A percentile compares a stretch with the other conserved stretches of the same genome.
These are phyloP conservation scores for Phytophthora melonis DNA, from an alignment of 352 stramenopile species.

Conservation along the genomic window DNA sequence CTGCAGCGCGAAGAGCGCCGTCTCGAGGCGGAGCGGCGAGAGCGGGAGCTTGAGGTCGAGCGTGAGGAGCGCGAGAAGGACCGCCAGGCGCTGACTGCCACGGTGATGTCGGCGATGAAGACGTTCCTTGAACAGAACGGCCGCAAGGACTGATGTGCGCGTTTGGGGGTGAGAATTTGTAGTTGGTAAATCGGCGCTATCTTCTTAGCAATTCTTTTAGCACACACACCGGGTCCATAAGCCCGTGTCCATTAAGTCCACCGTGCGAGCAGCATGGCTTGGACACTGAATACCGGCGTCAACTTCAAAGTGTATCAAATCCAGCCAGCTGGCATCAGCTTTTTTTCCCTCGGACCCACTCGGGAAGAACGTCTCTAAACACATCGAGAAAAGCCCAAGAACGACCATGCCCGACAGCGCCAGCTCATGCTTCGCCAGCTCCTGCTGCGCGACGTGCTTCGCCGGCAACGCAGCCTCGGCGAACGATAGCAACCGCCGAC, in stretches of 20 bases:
- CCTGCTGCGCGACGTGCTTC: conserved; percentile 35
- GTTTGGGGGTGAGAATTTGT: conserved; percentile 14
- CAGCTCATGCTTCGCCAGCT: conserved; percentile 29
- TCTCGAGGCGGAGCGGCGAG: conserved; percentile 36
- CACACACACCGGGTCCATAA: neutral
- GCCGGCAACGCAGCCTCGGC: conserved; percentile 7
- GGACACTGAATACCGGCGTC: conserved; percentile 8
- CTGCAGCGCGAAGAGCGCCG: conserved; percentile 44
- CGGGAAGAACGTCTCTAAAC: conserved; percentile 27
- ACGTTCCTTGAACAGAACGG: conserved; percentile 38
- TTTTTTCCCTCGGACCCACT: conserved; percentile 26
- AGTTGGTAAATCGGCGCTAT: conserved; percentile 29
- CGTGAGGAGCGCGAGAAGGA: conserved; percentile 48
- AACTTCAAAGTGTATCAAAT: conserved; percentile 21
- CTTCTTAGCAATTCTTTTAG: conserved; percentile 21
- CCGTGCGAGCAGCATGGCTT: neutral
- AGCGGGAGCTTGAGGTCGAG: conserved; percentile 32
- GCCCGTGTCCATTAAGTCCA: neutral
- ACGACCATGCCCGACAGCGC: conserved; percentile 26
- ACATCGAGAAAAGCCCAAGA: conserved; percentile 13
- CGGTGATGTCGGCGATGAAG: conserved; percentile 37
- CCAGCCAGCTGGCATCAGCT: conserved; percentile 21
- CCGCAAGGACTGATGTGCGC: conserved; percentile 15
- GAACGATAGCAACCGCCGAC: conserved; percentile 23
- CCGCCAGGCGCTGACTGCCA: conserved; percentile 34